phyloP scores from a whole-genome alignment of 768 basidiomycete genomes.

The Termitomyces sp. region DNA sequence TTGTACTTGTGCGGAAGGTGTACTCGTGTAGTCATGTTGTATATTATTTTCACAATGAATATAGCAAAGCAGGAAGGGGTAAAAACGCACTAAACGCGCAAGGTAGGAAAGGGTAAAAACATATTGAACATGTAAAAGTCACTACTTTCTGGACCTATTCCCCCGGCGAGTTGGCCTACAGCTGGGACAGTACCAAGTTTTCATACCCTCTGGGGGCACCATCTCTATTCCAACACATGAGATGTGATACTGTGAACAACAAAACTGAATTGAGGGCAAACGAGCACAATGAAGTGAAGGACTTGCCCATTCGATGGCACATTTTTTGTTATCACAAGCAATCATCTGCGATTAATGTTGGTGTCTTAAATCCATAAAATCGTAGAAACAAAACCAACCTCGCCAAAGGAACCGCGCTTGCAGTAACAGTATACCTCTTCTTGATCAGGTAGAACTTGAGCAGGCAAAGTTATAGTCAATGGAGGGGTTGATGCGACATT shows the following conservation, averaged over 20 bases:
- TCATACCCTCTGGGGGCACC: slow-evolving; percentile 42
- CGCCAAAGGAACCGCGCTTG: slow-evolving; percentile 72
- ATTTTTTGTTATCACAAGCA: slow-evolving; percentile 70
- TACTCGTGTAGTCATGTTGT: background rate
- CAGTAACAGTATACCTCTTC: slow-evolving; percentile 76
- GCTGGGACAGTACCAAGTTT: slow-evolving; percentile 66
- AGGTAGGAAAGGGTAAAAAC: background rate
- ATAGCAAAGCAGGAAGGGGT: background rate
- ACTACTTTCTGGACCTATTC: slow-evolving; percentile 16
- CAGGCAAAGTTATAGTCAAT: slow-evolving; percentile 32
- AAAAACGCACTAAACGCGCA: background rate
- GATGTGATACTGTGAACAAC: slow-evolving; percentile 57
- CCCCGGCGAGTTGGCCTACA: slow-evolving; percentile 41
- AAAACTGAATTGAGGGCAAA: background rate
- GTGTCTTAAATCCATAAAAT: slow-evolving; percentile 4
- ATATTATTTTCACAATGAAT: background rate
- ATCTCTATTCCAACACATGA: slow-evolving; percentile 57
- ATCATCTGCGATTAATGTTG: slow-evolving; percentile 57
- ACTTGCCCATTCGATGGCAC: slow-evolving; percentile 81
- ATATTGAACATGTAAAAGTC: background rate
- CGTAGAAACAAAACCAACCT: slow-evolving; percentile 38
- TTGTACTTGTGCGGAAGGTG: background rate
- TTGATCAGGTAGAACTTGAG: slow-evolving; percentile 16
- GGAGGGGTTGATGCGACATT: slow-evolving; percentile 14
- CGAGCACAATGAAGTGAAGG: background rate